Base-by-base conservation (phyloP, 345 rosid genomes). In the Cardiospermum halicacabum region DNA sequence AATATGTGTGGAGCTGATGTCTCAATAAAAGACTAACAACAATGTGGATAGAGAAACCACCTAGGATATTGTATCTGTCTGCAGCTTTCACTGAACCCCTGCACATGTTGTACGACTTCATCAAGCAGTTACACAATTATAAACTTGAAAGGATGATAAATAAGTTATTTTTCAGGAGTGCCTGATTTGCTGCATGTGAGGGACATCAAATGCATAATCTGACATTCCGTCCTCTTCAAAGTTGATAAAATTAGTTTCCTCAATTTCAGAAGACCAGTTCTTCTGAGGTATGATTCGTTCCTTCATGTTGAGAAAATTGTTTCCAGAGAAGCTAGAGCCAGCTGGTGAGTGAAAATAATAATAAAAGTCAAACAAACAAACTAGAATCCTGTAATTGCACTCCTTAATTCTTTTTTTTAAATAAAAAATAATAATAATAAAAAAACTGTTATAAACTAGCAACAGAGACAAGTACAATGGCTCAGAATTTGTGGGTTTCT, bases 21-120 rank as follows among this genome's bases (percentile, higher is more conserved):
- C 60, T 30, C 16, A 45, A 55, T 1, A 48, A 21, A 16, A 58
- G 30, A 7, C 7, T 37, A 3, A 53, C 7, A 1, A 25, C 56
- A 54, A 54, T 32, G 62, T 61, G 70, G 65, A 18, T 53, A 47
- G 65, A 56, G 66, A 58, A 63, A 88, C 96, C 96, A 88, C 96
- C 96, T 77, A 68, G 68, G 53, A 64, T 74, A 69, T 60, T 76
- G 73, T 78, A 66, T 62, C 42, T 75, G 72, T 77, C 76, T 30
- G 77, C 60, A 42, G 73, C 75, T 76, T 68, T 65, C 64, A 64
- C 15, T 62, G 58, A 68, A 71, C 64, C 76, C 82, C 91, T 88
- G 81, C 72, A 77, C 21, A 47, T 53, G 31, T 59, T 36, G 66
- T 57, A 75, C 27, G 45, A 26, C 58, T 27, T 37, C 50, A 61